Conservation (phyloP, 768 basidiomycete species). For the Naematelia encephala region DNA sequence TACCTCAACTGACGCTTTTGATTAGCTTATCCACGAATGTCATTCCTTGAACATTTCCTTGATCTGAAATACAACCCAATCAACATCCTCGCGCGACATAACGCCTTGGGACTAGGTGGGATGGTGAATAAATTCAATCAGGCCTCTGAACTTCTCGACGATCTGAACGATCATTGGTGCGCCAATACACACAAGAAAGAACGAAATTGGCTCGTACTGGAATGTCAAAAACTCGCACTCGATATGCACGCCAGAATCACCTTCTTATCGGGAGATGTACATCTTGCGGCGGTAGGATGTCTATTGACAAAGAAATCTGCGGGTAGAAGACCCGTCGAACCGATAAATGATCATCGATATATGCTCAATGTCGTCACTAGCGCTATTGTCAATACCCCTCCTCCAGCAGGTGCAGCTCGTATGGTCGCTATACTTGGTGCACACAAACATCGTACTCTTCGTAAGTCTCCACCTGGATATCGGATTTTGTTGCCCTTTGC, state of each 20-base stretch:
- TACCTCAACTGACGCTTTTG: constrained; percentile 16
- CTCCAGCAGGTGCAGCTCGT: constrained; percentile 61
- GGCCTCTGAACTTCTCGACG: constrained; percentile 82
- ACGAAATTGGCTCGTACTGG: constrained; percentile 80
- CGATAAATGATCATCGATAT: constrained; percentile 69
- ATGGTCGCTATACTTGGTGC: constrained; percentile 71
- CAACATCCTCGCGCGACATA: constrained; percentile 66
- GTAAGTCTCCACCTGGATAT: constrained; percentile 22
- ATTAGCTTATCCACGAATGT: constrained; percentile 73
- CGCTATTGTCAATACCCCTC: constrained; percentile 88
- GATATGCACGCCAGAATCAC: constrained; percentile 67
- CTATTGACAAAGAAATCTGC: constrained; percentile 29
- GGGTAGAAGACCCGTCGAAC: constrained; percentile 44
- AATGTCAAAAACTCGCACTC: constrained; percentile 70
- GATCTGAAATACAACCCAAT: constrained; percentile 83
- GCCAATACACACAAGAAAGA: constrained; percentile 69
- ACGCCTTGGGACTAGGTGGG: constrained; percentile 66
- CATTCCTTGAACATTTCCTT: constrained; percentile 67
- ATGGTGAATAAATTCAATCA: constrained; percentile 56
- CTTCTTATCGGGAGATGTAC: constrained; percentile 89
- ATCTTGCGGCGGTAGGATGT: constrained; percentile 75
- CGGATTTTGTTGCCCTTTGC: neutral
- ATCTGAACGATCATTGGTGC: constrained; percentile 92
- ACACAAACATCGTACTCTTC: constrained; percentile 83
- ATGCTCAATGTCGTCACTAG: constrained; percentile 70